Percentiles rank a stretch among this genome's conserved stretches.
Conservation (phyloP, 768 basidiomycete species). For the Leucosporidium creatinivorum region DNA sequence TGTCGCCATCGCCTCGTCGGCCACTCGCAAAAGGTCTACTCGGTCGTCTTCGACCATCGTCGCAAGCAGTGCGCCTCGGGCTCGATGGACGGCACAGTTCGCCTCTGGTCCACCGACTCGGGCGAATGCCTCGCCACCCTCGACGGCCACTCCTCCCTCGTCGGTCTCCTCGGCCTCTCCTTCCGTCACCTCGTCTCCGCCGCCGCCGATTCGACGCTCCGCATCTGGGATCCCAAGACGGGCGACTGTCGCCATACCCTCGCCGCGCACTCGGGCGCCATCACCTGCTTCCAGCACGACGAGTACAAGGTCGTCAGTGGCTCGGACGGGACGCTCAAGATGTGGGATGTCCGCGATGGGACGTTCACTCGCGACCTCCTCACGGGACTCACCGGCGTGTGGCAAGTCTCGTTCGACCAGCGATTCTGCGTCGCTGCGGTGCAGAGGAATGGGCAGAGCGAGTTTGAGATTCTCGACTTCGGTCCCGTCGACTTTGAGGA, state of each 20-base stretch:
- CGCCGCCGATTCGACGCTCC: constrained; percentile 88
- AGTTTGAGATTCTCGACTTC: constrained; percentile 44
- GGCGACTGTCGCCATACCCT: constrained; percentile 74
- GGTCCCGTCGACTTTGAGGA: constrained; percentile 16
- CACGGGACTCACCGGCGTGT: constrained; percentile 86
- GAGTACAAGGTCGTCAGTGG: constrained; percentile 95
- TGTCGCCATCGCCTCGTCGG: constrained; percentile 70
- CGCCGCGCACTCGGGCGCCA: constrained; percentile 89
- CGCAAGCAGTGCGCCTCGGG: constrained; percentile 91
- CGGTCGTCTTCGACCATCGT: constrained; percentile 77
- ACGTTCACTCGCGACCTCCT: constrained; percentile 77
- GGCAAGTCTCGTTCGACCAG: constrained; percentile 95
- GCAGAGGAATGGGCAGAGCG: constrained; percentile 41
- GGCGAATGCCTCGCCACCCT: constrained; percentile 74
- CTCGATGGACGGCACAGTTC: constrained; percentile 96
- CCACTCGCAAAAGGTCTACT: constrained; percentile 83
- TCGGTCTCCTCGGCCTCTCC: constrained; percentile 83
- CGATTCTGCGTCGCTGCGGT: constrained; percentile 85
- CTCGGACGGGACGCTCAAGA: constrained; percentile 90
- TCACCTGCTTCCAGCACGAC: constrained; percentile 92
- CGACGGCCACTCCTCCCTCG: constrained; percentile 86
- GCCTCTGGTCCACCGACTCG: constrained; percentile 80
- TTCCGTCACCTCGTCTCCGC: constrained; percentile 87
- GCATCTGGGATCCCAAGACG: constrained; percentile 85
- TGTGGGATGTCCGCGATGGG: constrained; percentile 93